A percentile compares a stretch with the other conserved stretches of the same genome.
These are phyloP conservation scores for Xylariaceae sp. DNA, from an alignment of 2,329 filamentous ascomycete genomes.

Conservation along the genomic window DNA sequence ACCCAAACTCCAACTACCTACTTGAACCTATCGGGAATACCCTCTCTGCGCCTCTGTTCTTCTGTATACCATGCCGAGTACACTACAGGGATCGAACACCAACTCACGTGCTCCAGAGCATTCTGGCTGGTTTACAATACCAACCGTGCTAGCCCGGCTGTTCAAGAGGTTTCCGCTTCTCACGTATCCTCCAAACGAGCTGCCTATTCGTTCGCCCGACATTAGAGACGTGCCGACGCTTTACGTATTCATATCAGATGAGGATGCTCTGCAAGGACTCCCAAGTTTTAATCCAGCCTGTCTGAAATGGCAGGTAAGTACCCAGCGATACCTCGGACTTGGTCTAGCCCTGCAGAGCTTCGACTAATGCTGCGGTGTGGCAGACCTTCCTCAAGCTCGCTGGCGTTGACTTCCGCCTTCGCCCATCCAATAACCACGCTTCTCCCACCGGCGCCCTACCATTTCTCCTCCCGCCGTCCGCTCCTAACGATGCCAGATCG, in stretches of 20 bases:
- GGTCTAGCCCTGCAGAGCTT: background rate
- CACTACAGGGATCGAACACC: conserved; percentile 6
- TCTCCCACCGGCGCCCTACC: conserved; percentile 85
- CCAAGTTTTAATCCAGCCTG: conserved; percentile 90
- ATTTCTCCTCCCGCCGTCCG: conserved; percentile 63
- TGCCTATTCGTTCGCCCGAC: conserved; percentile 49
- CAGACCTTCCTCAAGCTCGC: conserved; percentile 80
- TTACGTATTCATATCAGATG: conserved; percentile 67
- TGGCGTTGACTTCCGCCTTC: conserved; percentile 58
- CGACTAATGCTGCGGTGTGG: background rate
- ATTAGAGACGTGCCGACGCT: conserved; percentile 49
- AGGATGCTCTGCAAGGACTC: conserved; percentile 53
- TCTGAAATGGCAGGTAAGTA: conserved; percentile 86
- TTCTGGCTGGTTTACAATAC: conserved; percentile 51
- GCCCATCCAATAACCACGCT: conserved; percentile 83
- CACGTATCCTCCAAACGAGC: conserved; percentile 67
- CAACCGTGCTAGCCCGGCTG: conserved; percentile 69
- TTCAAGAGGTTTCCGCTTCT: conserved; percentile 80
- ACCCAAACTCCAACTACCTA: no score
- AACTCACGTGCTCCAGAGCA: conserved; percentile 22
- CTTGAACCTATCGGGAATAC: background rate
- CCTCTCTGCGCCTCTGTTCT: background rate
- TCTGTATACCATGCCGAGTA: conserved; percentile 4
- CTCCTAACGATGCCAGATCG: conserved; percentile 31
- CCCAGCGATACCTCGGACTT: background rate